Evolutionary conservation across 2,329 filamentous ascomycete species (phyloP), one percentile per base, ranked within the genome.

Genomic region (Fusarium drepaniforme): DNA sequence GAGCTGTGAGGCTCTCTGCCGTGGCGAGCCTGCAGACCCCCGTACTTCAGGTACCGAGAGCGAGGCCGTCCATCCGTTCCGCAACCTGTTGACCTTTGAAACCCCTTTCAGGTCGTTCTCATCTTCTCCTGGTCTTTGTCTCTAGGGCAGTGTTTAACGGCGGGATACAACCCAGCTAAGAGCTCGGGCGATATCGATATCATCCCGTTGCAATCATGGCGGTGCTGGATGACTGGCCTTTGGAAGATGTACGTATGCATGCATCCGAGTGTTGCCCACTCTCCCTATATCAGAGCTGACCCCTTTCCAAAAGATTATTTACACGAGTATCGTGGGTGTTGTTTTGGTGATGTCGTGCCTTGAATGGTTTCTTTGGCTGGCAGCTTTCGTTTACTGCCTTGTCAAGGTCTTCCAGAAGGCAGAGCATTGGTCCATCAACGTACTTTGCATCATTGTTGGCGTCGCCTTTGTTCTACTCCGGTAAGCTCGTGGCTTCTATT

Each of bases 321-420:
- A 97, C 82, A 93, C 96, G 11, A 86, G 92, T 66, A 93, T 98
- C 75, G 89, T 98, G 40, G 94, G 94, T 21, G 83, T 93, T 8
- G 87, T 98, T 60, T 95, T 98, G 92, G 79, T 97, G 28, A 94
- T 93, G 69, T 96, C 96, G 3, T 88, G 95, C 35, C 87, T 98
- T 11, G 96, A 98, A 85, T 98, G 97, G 95, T 92, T 98, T 71
- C 89, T 98, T 16, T 98, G 96, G 95, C 88, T 98, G 46, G 91
- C 93, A n/a, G 95, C 96, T 5, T 98, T 98, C 81, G 81, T 97
- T 73, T 98, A 98, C 84, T 98, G 96, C 81, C 86, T 98, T 2
- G 86, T 91, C 80, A 98, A 98, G 82, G 95, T 96, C 35, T 98
- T 93, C 79, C 87, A 91, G 74, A 98, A 98, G 83, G 95, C 96